These are phyloP conservation scores for Camelina neglecta DNA, from an alignment of 345 rosid species.

Conservation along the genomic window DNA sequence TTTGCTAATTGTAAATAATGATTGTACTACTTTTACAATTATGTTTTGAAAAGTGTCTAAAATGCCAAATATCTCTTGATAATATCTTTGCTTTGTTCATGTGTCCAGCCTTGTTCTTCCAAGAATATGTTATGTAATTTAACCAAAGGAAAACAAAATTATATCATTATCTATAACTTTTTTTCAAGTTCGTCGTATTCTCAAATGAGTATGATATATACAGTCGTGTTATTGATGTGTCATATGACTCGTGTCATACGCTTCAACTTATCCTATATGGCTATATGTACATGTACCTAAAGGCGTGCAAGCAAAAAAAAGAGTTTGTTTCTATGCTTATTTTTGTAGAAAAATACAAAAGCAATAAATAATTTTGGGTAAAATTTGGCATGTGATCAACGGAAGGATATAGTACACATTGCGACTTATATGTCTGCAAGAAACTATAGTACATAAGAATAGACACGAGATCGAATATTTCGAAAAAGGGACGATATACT, in stretches of 20 bases:
- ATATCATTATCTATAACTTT: neutral
- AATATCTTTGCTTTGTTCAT: no score
- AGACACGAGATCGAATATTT: slow-evolving; percentile 5
- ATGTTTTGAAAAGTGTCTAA: no score
- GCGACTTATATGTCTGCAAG: slow-evolving; percentile 11
- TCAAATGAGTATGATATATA: neutral
- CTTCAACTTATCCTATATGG: slow-evolving; percentile 20
- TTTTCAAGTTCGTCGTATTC: neutral
- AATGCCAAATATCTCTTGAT: no score
- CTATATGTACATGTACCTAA: neutral
- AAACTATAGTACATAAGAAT: slow-evolving; percentile 1
- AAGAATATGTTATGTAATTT: neutral
- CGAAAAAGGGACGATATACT: neutral
- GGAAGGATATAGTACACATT: slow-evolving; percentile 30
- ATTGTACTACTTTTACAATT: no score
- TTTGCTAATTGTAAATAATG: no score
- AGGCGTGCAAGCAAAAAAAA: slow-evolving; percentile 18
- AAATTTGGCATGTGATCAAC: slow-evolving; percentile 36
- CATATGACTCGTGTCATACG: slow-evolving; percentile 15
- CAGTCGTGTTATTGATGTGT: slow-evolving; percentile 20
- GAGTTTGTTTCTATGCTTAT: slow-evolving; percentile 2
- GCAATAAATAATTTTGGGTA: slow-evolving; percentile 18
- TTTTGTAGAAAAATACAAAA: slow-evolving; percentile 36
- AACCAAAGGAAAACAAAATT: neutral
- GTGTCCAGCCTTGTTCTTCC: neutral